Percentiles rank a stretch among this genome's conserved stretches.
Evolutionary conservation across 148 eudicot genomes (phyloP).

Genomic region (Vaccinium myrtillus): DNA sequence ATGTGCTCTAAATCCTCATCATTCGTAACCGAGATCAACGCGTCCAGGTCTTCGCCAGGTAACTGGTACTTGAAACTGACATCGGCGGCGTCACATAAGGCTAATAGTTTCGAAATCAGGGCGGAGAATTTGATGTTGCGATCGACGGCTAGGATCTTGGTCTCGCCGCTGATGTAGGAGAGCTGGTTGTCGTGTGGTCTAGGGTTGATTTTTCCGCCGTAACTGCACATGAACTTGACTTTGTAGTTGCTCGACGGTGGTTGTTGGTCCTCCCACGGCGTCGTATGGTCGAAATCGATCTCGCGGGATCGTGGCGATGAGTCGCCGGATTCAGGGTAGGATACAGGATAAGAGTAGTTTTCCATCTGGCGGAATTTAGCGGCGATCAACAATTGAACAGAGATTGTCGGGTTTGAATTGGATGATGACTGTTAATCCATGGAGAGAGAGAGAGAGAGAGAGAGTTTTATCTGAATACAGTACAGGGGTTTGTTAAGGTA

Average conservation of each 20-base stretch:
- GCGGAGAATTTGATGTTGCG: constrained; percentile 46
- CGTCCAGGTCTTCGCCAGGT: constrained; percentile 86
- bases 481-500: neutral
- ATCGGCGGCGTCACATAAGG: constrained; percentile 29
- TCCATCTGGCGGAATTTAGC: constrained; percentile 45
- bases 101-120: constrained; percentile 36
- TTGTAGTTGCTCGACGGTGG: constrained; percentile 30
- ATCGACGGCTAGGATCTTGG: constrained; percentile 68
- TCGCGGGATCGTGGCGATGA: constrained; percentile 87
- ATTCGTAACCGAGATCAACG: constrained; percentile 80
- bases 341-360: constrained; percentile 43
- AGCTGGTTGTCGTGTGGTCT: constrained; percentile 74
- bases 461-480: neutral
- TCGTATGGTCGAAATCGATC: constrained; percentile 65
- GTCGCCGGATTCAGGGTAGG: constrained; percentile 73
- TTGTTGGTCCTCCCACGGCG: constrained; percentile 47
- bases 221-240: constrained; percentile 81
- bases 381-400: neutral
- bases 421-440: neutral
- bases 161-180: constrained; percentile 78
- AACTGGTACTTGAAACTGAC: constrained; percentile 73
- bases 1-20: constrained; percentile 88
- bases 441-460: neutral
- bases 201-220: constrained; percentile 79
- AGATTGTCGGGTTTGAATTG: neutral